Conservation (phyloP, 495 filamentous ascomycete genomes). For the Aspergillus affinis region DNA sequence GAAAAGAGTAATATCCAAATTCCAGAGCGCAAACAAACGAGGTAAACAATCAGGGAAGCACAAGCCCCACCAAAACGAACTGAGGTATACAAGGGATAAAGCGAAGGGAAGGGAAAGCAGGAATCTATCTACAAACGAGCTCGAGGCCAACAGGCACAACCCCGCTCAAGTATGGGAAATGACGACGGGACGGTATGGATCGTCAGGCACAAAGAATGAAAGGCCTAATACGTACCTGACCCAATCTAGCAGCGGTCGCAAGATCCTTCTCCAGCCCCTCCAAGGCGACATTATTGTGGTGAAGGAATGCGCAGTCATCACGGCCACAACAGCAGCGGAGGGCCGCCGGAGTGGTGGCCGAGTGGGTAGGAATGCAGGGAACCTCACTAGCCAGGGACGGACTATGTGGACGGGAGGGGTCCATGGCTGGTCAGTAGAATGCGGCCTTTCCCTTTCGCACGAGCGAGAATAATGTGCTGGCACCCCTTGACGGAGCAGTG, state of each 20-base stretch:
- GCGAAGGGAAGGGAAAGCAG: neutral
- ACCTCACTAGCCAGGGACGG: constrained; percentile 21
- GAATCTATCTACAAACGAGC: neutral
- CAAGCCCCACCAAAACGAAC: neutral
- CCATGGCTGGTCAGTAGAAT: constrained; percentile 28
- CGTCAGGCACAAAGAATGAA: constrained; percentile 4
- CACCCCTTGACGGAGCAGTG: constrained; percentile 19
- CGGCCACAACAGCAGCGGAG: constrained; percentile 82
- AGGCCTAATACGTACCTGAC: constrained; percentile 64
- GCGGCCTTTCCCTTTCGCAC: constrained; percentile 6
- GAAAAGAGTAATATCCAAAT: neutral
- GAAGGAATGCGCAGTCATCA: constrained; percentile 73
- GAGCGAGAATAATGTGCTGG: constrained; percentile 22
- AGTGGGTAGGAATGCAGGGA: constrained; percentile 44
- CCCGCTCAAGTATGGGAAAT: constrained; percentile 1
- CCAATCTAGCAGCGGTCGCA: constrained; percentile 76
- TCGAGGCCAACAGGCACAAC: neutral
- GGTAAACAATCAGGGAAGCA: neutral
- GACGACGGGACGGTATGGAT: neutral
- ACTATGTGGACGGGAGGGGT: constrained; percentile 35
- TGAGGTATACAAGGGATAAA: neutral
- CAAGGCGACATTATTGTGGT: constrained; percentile 74
- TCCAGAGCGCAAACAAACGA: neutral
- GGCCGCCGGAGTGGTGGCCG: constrained; percentile 26
- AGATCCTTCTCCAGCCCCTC: constrained; percentile 84